Evolutionary conservation across 305 asterid species (phyloP), one percentile per base, ranked within the genome.

Genomic region (Andrographis paniculata): DNA sequence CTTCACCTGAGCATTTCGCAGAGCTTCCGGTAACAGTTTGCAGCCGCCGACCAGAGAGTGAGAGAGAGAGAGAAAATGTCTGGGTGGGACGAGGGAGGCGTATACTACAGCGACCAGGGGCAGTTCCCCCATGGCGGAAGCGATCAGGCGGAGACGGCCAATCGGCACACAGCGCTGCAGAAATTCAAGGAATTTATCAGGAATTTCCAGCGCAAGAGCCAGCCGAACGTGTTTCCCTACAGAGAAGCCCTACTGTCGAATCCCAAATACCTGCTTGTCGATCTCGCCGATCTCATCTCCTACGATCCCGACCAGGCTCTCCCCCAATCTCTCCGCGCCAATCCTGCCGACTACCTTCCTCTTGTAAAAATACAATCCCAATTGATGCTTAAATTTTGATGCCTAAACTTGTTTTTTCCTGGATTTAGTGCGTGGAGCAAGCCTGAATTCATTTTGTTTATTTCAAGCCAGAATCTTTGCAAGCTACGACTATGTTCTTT

Each of bases 41-140:
- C 4, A 19, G 14, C 20, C 33, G 6, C 13, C 14, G 1, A 14
- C 10, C 48, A 50, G 54, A 48, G n/a, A n/a, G n/a, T n/a, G n/a
- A n/a, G n/a, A n/a, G n/a, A n/a, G n/a, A n/a, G n/a, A n/a, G n/a
- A n/a, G n/a, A 50, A 56, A 30, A 79, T 87, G 94, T 83, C 96
- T 14, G 96, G 96, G 6, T 87, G 91, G 91, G 99, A 91, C 55
- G 96, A 86, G 52, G 99, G 99, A 65, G 89, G 80, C 4, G 65
- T 86, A 1, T 77, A 53, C 85, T 86, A 80, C 82, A 83, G 99
- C 64, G 95, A 91, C 77, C 86, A 91, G 56, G 88, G 96, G 17
- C 99, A 86, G 67, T 91, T 78, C 53, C 94, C 96, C 18, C 81
- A 54, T 21, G 82, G 80, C 48, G 62, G 67, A 23, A 81, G 64